phyloP scores from a whole-genome alignment of 108 stramenopile species.

The Craspedostauros australis region DNA sequence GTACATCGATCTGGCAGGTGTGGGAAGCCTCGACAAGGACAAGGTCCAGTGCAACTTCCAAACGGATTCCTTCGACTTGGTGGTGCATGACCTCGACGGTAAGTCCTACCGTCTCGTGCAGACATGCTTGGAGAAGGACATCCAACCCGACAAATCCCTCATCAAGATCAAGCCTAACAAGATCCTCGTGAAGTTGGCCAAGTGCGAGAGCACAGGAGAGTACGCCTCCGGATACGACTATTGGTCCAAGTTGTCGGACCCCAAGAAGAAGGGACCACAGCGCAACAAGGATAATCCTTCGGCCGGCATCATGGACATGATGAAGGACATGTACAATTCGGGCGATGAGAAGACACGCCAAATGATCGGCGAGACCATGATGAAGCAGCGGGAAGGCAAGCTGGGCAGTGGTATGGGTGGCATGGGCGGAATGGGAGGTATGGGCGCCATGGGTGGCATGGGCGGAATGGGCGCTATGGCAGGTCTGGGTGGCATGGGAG shows the following conservation, averaged over 20 bases:
- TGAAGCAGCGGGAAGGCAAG: constrained; percentile 84
- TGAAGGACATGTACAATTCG: constrained; percentile 96
- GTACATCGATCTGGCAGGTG: constrained; percentile 55
- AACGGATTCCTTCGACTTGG: constrained; percentile 62
- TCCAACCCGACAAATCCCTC: constrained; percentile 76
- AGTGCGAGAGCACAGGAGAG: constrained; percentile 79
- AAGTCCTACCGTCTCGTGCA: constrained; percentile 88
- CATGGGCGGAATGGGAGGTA: constrained; percentile 17
- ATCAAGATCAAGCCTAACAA: constrained; percentile 85
- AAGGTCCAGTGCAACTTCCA: constrained; percentile 60
- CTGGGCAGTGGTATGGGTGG: constrained; percentile 30
- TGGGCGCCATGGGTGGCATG: background rate
- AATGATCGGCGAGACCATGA: constrained; percentile 93
- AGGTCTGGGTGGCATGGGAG: too few relatives aligned
- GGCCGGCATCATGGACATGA: constrained; percentile 89
- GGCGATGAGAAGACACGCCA: constrained; percentile 95
- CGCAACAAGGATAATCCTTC: constrained; percentile 49
- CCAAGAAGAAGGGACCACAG: constrained; percentile 40
- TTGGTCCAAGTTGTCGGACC: constrained; percentile 81
- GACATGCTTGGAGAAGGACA: constrained; percentile 91
- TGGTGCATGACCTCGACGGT: constrained; percentile 66
- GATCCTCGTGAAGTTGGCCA: constrained; percentile 84
- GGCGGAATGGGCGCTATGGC: too few relatives aligned
- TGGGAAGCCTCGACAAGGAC: constrained; percentile 52
- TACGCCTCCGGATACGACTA: constrained; percentile 79